A percentile compares a stretch with the other conserved stretches of the same genome.
These are phyloP conservation scores for Claviceps sp. DNA, from an alignment of 2,329 filamentous ascomycete species.

Conservation along the genomic window DNA sequence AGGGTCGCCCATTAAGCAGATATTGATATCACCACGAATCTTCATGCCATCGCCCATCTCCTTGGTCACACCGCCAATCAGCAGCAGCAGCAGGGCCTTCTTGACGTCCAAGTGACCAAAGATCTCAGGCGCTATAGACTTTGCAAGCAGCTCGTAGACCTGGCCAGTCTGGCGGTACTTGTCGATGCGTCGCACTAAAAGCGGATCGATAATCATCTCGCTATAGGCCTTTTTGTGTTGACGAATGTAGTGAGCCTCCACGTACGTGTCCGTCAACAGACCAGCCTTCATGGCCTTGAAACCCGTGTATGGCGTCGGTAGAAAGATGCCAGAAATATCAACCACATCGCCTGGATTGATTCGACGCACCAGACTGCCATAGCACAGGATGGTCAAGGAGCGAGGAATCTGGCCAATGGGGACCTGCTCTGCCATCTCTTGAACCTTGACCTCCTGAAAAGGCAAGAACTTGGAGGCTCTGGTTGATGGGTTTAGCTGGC, in stretches of 20 bases:
- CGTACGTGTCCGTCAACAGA: constrained; percentile 90
- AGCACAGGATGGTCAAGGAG: constrained; percentile 77
- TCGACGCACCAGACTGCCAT: constrained; percentile 72
- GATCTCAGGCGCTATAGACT: constrained; percentile 95
- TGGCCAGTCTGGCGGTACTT: constrained; percentile 75
- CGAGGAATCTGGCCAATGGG: constrained; percentile 95
- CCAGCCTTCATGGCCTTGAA: constrained; percentile 95
- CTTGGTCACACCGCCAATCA: constrained; percentile 93
- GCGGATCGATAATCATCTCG: constrained; percentile 71
- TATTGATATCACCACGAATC: constrained; percentile 97
- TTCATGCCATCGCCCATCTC: constrained; percentile 97
- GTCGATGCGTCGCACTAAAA: constrained; percentile 71
- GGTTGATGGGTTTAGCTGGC: constrained; percentile 87
- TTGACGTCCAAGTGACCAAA: constrained; percentile 95
- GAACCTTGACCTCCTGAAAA: constrained; percentile 97
- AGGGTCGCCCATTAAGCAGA: constrained; percentile 97
- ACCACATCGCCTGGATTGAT: constrained; percentile 91
- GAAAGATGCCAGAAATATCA: constrained; percentile 87
- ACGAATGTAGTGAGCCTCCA: constrained; percentile 83
- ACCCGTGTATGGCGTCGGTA: constrained; percentile 96
- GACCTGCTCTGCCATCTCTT: constrained; percentile 98
- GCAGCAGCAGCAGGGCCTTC: constrained; percentile 86
- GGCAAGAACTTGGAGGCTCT: constrained; percentile 92
- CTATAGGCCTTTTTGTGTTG: constrained; percentile 99
- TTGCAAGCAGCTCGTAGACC: constrained; percentile 88